Evolutionary conservation across 257 asterid genomes (phyloP).

Genomic region (Nicotiana tomentosiformis): DNA sequence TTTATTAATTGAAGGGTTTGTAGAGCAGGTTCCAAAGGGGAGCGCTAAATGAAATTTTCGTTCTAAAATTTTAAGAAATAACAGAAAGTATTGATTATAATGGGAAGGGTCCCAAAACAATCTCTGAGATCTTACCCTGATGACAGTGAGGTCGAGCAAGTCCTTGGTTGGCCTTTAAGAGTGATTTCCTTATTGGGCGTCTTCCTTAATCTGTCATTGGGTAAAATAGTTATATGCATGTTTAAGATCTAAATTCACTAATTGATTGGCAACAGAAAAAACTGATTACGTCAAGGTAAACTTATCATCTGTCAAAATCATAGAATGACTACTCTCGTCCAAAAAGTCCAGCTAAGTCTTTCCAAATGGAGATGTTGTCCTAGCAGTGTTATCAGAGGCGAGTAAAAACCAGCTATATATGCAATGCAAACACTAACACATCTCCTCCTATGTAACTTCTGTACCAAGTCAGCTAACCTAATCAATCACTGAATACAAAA

Average conservation of each 20-base stretch:
- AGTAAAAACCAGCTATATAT: neutral
- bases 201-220: neutral
- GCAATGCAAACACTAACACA: neutral
- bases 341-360: neutral
- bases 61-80: too few species aligned
- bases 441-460: neutral
- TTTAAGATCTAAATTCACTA: neutral
- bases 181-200: neutral
- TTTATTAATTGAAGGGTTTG: neutral
- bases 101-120: neutral
- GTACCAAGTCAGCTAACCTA: neutral
- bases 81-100: neutral
- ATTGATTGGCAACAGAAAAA: neutral
- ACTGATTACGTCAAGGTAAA: neutral
- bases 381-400: neutral
- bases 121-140: constrained; percentile 6
- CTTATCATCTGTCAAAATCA: neutral
- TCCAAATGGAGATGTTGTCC: neutral
- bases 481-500: neutral
- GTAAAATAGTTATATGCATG: neutral
- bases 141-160: neutral
- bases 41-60: neutral
- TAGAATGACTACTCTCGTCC: neutral
- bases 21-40: neutral
- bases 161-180: neutral